Percentiles rank a stretch among this genome's conserved stretches.
These are phyloP conservation scores for Penicillium lagena DNA, from an alignment of 495 filamentous ascomycete species.

Conservation along the genomic window DNA sequence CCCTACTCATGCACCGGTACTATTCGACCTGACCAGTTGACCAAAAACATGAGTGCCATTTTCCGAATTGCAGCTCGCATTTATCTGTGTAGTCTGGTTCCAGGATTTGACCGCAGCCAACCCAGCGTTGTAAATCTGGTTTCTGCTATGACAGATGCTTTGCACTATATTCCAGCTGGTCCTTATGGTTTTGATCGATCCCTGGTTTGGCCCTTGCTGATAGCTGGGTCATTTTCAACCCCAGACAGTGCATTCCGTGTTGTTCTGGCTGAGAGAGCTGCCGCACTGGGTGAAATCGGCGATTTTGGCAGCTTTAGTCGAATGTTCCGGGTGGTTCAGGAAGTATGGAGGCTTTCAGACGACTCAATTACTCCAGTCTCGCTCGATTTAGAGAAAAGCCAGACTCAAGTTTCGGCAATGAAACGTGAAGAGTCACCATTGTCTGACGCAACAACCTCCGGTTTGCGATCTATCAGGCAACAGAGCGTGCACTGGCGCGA, in stretches of 20 bases:
- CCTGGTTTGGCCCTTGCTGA: constrained; percentile 86
- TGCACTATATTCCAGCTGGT: constrained; percentile 77
- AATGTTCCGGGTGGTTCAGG: constrained; percentile 68
- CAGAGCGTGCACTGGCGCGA: constrained; percentile 82
- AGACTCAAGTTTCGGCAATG: no score
- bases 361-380: constrained; percentile 23
- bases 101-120: constrained; percentile 71
- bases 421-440: no score
- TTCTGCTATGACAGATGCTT: constrained; percentile 58
- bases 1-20: constrained; percentile 53
- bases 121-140: constrained; percentile 67
- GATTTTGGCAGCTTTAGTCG: constrained; percentile 83
- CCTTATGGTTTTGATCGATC: constrained; percentile 80
- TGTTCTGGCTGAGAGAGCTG: constrained; percentile 66
- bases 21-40: constrained; percentile 75
- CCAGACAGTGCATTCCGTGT: constrained; percentile 64
- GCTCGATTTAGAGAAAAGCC: no score
- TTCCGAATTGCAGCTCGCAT: constrained; percentile 92
- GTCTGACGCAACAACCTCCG: background rate
- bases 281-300: constrained; percentile 64
- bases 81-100: constrained; percentile 90
- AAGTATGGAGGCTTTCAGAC: constrained; percentile 76
- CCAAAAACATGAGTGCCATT: constrained; percentile 77
- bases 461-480: constrained; percentile 28
- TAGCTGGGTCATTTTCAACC: constrained; percentile 70